phyloP scores from a whole-genome alignment of 257 asterid genomes.

The Catharanthus roseus region DNA sequence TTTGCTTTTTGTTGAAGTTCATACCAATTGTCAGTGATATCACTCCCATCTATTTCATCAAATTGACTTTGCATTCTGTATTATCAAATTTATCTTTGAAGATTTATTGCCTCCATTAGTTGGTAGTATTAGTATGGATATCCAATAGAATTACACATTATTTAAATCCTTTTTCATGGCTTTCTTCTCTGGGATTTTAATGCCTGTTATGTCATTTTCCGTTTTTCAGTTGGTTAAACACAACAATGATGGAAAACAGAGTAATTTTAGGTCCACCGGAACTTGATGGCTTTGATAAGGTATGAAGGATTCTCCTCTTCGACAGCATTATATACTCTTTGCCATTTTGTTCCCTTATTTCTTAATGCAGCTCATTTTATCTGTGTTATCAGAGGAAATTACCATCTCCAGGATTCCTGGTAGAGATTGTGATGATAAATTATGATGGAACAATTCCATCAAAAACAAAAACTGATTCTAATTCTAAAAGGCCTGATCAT shows the following conservation, averaged over 20 bases:
- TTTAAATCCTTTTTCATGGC: neutral
- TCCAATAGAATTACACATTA: neutral
- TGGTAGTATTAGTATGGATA: neutral
- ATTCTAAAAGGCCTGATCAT: slow-evolving; percentile 25
- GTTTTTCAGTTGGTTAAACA: slow-evolving; percentile 82
- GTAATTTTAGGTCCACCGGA: slow-evolving; percentile 46
- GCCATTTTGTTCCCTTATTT: neutral
- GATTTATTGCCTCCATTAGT: neutral
- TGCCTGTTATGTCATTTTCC: slow-evolving; percentile 6
- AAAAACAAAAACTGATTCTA: slow-evolving; percentile 29
- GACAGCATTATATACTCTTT: neutral
- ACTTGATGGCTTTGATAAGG: slow-evolving; percentile 81
- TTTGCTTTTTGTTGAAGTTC: slow-evolving; percentile 10
- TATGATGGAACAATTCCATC: slow-evolving; percentile 56
- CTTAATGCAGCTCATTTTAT: neutral
- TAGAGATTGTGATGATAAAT: slow-evolving; percentile 86
- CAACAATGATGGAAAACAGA: slow-evolving; percentile 89
- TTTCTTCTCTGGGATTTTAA: neutral
- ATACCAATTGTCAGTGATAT: neutral
- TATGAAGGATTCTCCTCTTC: slow-evolving; percentile 26
- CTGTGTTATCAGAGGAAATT: slow-evolving; percentile 68
- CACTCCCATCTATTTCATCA: no score
- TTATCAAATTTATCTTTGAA: neutral
- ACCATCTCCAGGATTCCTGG: slow-evolving; percentile 92
- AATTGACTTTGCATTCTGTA: neutral